Conservation (phyloP, 2,329 filamentous ascomycete genomes). For the Lachnellula cervina region DNA sequence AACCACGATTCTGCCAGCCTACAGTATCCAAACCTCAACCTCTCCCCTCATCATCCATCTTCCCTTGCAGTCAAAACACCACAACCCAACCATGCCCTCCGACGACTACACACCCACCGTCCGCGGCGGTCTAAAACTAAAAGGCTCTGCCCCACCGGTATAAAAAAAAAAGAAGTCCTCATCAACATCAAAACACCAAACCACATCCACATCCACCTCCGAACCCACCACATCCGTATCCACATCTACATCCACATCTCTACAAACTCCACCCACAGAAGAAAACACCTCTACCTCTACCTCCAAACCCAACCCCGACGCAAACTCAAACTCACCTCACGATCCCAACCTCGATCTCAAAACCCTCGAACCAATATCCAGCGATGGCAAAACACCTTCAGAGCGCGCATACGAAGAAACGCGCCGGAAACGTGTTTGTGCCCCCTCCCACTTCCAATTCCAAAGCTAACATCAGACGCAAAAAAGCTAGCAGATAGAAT, state of each 20-base stretch:
- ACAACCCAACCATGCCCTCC: slow-evolving; percentile 52
- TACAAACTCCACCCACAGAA: background rate
- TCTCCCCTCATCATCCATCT: background rate
- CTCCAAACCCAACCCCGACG: too few species aligned
- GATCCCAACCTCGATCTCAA: slow-evolving; percentile 21
- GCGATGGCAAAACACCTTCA: slow-evolving; percentile 69
- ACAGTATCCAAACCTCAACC: too few species aligned
- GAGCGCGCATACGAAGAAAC: slow-evolving; percentile 78
- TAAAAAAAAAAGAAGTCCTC: slow-evolving; percentile 56
- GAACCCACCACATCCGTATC: slow-evolving; percentile 23
- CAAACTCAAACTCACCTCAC: too few species aligned
- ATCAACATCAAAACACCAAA: slow-evolving; percentile 19
- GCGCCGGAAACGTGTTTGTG: slow-evolving; percentile 70
- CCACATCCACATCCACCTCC: slow-evolving; percentile 15
- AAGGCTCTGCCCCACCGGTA: slow-evolving; percentile 63
- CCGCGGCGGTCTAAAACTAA: slow-evolving; percentile 75
- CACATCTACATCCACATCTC: background rate
- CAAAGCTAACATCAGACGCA: too few species aligned
- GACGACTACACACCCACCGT: slow-evolving; percentile 67
- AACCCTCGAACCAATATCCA: slow-evolving; percentile 31
- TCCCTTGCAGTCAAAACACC: background rate
- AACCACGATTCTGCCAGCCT: too few species aligned
- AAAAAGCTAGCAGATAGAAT: slow-evolving; percentile 77
- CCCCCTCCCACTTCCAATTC: too few species aligned
- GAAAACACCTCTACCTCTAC: too few species aligned